Evolutionary conservation across 768 basidiomycete genomes (phyloP).

Genomic region (Cyathus striatus): DNA sequence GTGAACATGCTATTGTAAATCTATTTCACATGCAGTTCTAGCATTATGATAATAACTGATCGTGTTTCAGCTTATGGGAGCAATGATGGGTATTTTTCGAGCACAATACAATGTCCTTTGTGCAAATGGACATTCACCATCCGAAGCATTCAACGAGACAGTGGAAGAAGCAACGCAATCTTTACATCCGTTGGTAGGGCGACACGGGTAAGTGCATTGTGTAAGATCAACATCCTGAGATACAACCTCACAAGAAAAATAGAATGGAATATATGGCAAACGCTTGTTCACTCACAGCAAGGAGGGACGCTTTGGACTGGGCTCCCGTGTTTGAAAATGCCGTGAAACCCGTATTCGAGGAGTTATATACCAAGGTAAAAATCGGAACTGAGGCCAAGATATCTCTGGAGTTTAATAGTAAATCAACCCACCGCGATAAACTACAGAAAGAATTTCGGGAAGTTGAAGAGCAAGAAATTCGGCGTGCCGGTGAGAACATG

Average conservation of each 20-base stretch:
- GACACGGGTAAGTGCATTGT: constrained; percentile 72
- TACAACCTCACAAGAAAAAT: neutral
- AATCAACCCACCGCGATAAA: constrained; percentile 88
- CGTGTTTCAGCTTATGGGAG: constrained; percentile 26
- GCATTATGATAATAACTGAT: neutral
- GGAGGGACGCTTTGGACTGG: constrained; percentile 99
- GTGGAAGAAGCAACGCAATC: constrained; percentile 99
- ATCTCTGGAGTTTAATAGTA: constrained; percentile 92
- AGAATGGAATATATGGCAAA: constrained; percentile 99
- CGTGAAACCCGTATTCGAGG: constrained; percentile 91
- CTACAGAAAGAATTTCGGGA: constrained; percentile 88
- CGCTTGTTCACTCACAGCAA: constrained; percentile 98
- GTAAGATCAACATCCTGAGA: constrained; percentile 1
- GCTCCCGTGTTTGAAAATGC: constrained; percentile 94
- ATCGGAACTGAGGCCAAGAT: constrained; percentile 97
- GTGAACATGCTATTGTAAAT: constrained; percentile 99
- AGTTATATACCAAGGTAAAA: constrained; percentile 90
- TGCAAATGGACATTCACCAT: constrained; percentile 93
- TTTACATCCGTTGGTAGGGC: constrained; percentile 93
- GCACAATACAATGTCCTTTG: constrained; percentile 98
- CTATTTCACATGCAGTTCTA: constrained; percentile 84
- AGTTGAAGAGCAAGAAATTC: constrained; percentile 98
- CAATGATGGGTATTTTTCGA: constrained; percentile 98
- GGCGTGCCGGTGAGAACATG: no score
- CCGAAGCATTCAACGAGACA: constrained; percentile 99